Evolutionary conservation across 2,329 filamentous ascomycete genomes (phyloP).

Genomic region (Cladophialophora chaetospira): DNA sequence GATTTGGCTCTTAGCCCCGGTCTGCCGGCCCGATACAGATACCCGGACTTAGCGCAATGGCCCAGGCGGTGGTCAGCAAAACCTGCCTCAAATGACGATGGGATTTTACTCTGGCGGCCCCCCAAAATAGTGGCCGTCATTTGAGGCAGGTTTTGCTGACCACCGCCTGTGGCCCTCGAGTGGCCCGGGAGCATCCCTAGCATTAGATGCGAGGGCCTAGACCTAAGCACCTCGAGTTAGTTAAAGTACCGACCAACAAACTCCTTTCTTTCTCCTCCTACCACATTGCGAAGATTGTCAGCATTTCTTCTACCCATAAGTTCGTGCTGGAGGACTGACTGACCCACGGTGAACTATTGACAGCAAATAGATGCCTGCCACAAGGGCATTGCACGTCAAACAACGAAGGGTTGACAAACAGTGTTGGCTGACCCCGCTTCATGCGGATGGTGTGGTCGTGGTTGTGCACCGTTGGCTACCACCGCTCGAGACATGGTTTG

Average conservation of each 20-base stretch:
- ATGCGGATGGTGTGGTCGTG: background rate
- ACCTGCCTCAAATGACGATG: too few relatives aligned
- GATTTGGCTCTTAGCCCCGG: too few relatives aligned
- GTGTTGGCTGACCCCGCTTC: background rate
- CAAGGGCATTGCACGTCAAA: conserved; percentile 7
- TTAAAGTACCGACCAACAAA: background rate
- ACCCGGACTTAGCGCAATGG: too few relatives aligned
- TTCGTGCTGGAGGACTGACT: background rate
- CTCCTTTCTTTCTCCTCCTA: too few relatives aligned
- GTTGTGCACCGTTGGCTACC: background rate
- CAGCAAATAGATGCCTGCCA: conserved; percentile 1
- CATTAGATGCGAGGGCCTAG: too few relatives aligned
- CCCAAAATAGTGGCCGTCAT: too few relatives aligned
- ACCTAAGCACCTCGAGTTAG: background rate
- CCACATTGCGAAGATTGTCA: conserved; percentile 1
- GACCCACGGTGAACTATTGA: background rate
- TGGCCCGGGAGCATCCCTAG: too few relatives aligned
- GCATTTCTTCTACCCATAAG: background rate
- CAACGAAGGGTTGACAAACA: background rate
- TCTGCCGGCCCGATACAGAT: too few relatives aligned
- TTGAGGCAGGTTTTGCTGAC: too few relatives aligned
- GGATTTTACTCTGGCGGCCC: too few relatives aligned
- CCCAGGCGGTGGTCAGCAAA: too few relatives aligned
- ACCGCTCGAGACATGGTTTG: background rate
- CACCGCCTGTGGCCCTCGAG: too few relatives aligned